A percentile compares a stretch with the other conserved stretches of the same genome.
Conservation (phyloP, 805 yeast species). For the Debaryomyces hansenii region DNA sequence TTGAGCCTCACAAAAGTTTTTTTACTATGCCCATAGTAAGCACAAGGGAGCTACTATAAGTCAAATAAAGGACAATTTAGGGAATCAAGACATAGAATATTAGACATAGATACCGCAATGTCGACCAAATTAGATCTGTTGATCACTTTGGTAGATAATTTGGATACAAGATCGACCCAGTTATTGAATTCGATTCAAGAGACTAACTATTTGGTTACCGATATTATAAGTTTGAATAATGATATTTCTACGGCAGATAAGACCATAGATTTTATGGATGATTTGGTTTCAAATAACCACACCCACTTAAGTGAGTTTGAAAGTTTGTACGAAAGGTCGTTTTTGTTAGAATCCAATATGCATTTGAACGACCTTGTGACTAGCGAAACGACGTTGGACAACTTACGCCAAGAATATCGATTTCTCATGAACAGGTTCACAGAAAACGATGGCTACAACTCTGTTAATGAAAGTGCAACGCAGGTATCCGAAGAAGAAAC, state of each 20-base stretch:
- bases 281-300: constrained; percentile 22
- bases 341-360: constrained; percentile 34
- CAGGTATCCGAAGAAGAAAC: not conserved
- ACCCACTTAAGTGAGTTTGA: constrained; percentile 23
- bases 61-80: no score
- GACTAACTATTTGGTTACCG: constrained; percentile 21
- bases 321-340: constrained; percentile 30
- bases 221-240: constrained; percentile 17
- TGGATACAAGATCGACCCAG: constrained; percentile 26
- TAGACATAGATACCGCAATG: not conserved
- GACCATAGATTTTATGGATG: constrained; percentile 26
- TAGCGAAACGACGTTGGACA: constrained; percentile 30
- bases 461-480: not conserved
- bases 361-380: constrained; percentile 30
- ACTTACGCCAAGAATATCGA: constrained; percentile 27
- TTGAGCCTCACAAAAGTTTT: not conserved
- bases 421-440: constrained; percentile 20
- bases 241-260: constrained; percentile 26
- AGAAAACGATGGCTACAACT: constrained; percentile 5
- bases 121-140: constrained; percentile 28
- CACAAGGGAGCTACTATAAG: no score
- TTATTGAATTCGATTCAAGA: constrained; percentile 22
- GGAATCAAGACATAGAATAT: no score
- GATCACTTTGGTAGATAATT: constrained; percentile 29
- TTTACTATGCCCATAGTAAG: no score